Evolutionary conservation across 2,329 filamentous ascomycete genomes (phyloP).

Genomic region (Botryotinia convoluta): DNA sequence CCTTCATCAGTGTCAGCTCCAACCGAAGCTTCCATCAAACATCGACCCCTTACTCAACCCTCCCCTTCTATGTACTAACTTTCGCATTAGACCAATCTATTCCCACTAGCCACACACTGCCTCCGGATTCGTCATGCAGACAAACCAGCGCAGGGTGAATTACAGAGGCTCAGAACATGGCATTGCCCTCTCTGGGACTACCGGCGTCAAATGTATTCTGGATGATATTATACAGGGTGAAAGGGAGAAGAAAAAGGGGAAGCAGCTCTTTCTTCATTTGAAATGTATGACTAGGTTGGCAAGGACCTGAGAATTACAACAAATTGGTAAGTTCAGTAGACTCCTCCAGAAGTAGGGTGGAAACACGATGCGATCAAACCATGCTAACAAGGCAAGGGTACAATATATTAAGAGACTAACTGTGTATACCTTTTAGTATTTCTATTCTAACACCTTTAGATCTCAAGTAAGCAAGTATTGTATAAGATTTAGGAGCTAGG

Average conservation of each 20-base stretch:
- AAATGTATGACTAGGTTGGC: neutral
- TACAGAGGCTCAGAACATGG: neutral
- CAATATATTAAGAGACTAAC: neutral
- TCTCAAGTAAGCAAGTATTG: neutral
- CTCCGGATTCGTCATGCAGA: neutral
- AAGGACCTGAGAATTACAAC: neutral
- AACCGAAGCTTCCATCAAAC: neutral
- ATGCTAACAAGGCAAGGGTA: neutral
- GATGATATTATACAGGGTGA: neutral
- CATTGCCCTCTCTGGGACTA: neutral
- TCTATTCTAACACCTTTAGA: neutral
- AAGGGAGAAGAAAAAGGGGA: neutral
- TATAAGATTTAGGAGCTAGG: neutral
- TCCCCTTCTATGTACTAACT: neutral
- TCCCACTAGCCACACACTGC: too few species aligned
- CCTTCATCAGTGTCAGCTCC: neutral
- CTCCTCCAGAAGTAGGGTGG: neutral
- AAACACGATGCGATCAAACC: neutral
- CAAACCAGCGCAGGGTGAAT: too few species aligned
- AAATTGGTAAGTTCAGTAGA: neutral
- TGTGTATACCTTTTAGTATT: neutral
- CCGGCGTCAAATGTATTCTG: too few species aligned
- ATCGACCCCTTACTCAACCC: neutral
- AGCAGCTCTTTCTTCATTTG: neutral
- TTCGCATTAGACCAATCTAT: neutral